These are phyloP conservation scores for Alternaria hordeiaustralica DNA, from an alignment of 2,329 filamentous ascomycete species.

Conservation along the genomic window DNA sequence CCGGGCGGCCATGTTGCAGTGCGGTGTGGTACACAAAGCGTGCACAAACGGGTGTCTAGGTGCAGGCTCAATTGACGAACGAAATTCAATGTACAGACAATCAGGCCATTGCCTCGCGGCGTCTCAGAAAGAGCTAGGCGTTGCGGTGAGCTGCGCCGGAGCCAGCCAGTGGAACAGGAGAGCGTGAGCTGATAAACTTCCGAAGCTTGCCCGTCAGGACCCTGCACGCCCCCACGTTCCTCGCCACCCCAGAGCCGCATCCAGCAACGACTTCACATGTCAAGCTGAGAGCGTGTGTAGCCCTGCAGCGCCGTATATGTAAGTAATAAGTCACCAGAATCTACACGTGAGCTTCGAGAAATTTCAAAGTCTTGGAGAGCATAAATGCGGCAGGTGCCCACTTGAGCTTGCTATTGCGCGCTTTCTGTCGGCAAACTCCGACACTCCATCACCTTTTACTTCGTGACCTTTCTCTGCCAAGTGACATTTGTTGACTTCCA, in stretches of 20 bases:
- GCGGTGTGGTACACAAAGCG: background rate
- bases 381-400: constrained; percentile 15
- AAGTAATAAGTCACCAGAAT: background rate
- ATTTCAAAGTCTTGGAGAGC: background rate
- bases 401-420: constrained; percentile 4
- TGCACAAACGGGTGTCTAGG: background rate
- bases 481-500: background rate
- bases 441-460: constrained; percentile 23
- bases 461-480: constrained; percentile 3
- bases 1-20: constrained; percentile 32
- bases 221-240: constrained; percentile 18
- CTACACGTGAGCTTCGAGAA: background rate
- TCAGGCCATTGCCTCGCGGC: constrained; percentile 8
- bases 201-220: constrained; percentile 6
- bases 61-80: background rate
- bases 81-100: background rate
- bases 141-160: background rate
- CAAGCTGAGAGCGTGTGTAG: background rate
- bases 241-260: background rate
- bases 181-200: constrained; percentile 24
- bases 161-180: constrained; percentile 15
- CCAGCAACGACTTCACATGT: constrained; percentile 1
- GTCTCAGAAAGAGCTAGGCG: background rate
- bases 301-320: background rate
- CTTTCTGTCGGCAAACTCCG: constrained; percentile 33